Percentiles rank a stretch among this genome's conserved stretches.
Evolutionary conservation across 345 rosid species (phyloP).

Genomic region (Hypericum androsaemum): DNA sequence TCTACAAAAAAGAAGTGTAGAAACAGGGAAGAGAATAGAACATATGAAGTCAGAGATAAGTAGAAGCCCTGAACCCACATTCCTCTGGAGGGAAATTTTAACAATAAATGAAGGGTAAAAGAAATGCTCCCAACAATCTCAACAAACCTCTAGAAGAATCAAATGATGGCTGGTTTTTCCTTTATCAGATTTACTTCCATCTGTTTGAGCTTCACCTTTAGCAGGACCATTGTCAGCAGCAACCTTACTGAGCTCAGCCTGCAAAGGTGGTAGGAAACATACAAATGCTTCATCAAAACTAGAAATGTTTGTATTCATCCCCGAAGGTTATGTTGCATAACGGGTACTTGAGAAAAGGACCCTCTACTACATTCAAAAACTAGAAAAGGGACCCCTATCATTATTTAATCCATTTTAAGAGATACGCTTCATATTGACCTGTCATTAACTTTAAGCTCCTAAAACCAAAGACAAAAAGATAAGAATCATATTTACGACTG

Average conservation of each 20-base stretch:
- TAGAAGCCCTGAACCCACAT: not conserved
- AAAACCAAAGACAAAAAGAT: not conserved
- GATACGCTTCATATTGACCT: too few relatives aligned
- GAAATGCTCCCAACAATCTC: not conserved
- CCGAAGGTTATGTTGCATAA: too few relatives aligned
- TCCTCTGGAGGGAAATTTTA: not conserved
- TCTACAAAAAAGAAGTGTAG: slow-evolving; percentile 28
- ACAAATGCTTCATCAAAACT: not conserved
- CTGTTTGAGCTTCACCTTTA: slow-evolving; percentile 24
- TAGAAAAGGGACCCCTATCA: too few relatives aligned
- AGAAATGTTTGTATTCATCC: not conserved
- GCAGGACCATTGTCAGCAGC: slow-evolving; percentile 30
- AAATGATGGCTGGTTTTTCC: slow-evolving; percentile 46
- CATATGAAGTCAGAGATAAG: not conserved
- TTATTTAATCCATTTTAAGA: too few relatives aligned
- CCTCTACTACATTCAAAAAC: too few relatives aligned
- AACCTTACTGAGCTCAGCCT: slow-evolving; percentile 69
- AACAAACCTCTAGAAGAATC: slow-evolving; percentile 56
- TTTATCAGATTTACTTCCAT: slow-evolving; percentile 20
- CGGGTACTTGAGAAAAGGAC: too few relatives aligned
- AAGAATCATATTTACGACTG: not conserved
- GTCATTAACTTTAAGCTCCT: too few relatives aligned
- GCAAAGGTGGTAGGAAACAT: slow-evolving; percentile 6
- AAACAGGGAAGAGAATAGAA: slow-evolving; percentile 2
- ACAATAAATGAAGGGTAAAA: not conserved